These are phyloP conservation scores for Pythium brachiatum DNA, from an alignment of 352 stramenopile genomes.

Conservation along the genomic window DNA sequence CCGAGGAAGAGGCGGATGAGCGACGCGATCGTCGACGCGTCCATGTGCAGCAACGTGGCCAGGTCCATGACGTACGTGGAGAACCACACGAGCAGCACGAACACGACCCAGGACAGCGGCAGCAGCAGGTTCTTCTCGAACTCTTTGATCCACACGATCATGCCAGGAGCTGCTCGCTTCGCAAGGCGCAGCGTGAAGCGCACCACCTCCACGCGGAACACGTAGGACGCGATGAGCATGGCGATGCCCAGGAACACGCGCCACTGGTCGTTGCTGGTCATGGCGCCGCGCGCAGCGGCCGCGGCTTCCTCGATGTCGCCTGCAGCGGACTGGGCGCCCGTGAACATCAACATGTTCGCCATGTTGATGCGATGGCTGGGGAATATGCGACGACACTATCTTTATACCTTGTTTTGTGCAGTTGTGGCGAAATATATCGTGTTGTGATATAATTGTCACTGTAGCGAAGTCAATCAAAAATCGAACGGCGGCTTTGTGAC, in stretches of 20 bases:
- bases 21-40: constrained; percentile 40
- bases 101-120: constrained; percentile 80
- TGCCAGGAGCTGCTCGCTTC: constrained; percentile 52
- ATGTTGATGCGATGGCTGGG: not conserved
- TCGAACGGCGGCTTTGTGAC: not conserved
- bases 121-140: constrained; percentile 81
- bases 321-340: not conserved
- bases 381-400: not conserved
- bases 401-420: not conserved
- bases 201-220: constrained; percentile 77
- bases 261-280: constrained; percentile 61
- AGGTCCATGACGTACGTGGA: constrained; percentile 67
- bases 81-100: constrained; percentile 74
- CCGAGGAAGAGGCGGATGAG: constrained; percentile 65
- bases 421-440: no score
- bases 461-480: not conserved
- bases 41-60: constrained; percentile 36
- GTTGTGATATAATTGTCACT: no score
- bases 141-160: constrained; percentile 76
- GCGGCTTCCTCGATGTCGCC: not conserved
- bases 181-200: constrained; percentile 68
- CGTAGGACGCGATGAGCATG: constrained; percentile 60
- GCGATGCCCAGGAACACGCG: constrained; percentile 69
- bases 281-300: not conserved
- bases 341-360: not conserved